These are phyloP conservation scores for Saccharomycopsis fodiens DNA, from an alignment of 805 yeast species.

Conservation along the genomic window DNA sequence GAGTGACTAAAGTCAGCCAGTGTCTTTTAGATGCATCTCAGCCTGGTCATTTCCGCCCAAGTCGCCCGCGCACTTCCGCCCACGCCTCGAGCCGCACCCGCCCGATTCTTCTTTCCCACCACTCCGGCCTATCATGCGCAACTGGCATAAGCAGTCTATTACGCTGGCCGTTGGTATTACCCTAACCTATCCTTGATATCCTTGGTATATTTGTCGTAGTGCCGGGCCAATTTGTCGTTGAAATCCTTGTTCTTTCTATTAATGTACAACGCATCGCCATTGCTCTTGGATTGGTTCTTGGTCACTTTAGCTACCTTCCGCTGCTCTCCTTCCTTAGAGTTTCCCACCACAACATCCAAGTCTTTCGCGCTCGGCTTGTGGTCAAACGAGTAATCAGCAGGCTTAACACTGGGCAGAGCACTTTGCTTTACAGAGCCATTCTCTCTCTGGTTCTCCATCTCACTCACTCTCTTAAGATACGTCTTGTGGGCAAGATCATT, in stretches of 20 bases:
- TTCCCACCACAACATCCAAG: slow-evolving; percentile 28
- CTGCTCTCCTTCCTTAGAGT: slow-evolving; percentile 21
- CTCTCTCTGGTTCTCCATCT: slow-evolving; percentile 33
- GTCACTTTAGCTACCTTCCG: slow-evolving; percentile 34
- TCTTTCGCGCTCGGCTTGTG: slow-evolving; percentile 33
- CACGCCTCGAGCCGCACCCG: too few species aligned
- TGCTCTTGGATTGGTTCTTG: slow-evolving; percentile 29
- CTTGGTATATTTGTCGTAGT: slow-evolving; percentile 37
- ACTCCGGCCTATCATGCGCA: too few species aligned
- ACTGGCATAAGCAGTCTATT: too few species aligned
- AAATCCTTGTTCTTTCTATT: slow-evolving; percentile 70
- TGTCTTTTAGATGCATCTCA: too few species aligned
- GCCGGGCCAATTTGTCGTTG: slow-evolving; percentile 58
- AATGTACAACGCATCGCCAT: slow-evolving; percentile 34
- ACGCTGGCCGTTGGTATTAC: too few species aligned
- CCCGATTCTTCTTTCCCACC: too few species aligned
- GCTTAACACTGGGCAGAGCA: slow-evolving; percentile 13
- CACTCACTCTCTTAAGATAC: slow-evolving; percentile 44
- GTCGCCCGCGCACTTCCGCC: too few species aligned
- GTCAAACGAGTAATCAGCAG: slow-evolving; percentile 23
- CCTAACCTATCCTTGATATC: neutral
- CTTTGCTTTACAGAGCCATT: slow-evolving; percentile 36
- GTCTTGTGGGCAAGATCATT: slow-evolving; percentile 52
- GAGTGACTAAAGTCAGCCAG: too few species aligned
- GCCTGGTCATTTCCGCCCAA: too few species aligned